These are phyloP conservation scores for Stentor coeruleus DNA, from an alignment of 73 alveolate genomes.

Conservation along the genomic window DNA sequence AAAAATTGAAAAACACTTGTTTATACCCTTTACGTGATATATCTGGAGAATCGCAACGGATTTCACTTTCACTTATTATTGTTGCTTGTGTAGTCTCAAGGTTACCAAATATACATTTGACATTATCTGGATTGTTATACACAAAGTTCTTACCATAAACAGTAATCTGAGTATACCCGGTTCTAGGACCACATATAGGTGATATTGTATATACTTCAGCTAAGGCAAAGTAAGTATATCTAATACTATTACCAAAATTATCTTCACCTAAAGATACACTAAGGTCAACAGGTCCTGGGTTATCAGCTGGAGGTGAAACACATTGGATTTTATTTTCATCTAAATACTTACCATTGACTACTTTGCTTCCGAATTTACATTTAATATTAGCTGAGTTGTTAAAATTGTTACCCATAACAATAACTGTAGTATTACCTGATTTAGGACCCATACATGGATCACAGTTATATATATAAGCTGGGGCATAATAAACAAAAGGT, in stretches of 20 bases:
- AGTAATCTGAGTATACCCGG: conserved; percentile 84
- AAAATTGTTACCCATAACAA: conserved; percentile 77
- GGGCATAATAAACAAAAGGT: conserved; percentile 76
- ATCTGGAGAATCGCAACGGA: conserved; percentile 91
- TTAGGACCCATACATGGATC: conserved; percentile 86
- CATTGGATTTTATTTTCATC: conserved; percentile 69
- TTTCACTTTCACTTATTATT: conserved; percentile 64
- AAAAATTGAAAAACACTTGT: not conserved
- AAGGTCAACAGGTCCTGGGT: conserved; percentile 77
- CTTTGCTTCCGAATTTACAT: conserved; percentile 80
- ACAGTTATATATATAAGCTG: conserved; percentile 75
- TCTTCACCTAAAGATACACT: conserved; percentile 78
- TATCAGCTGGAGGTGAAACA: conserved; percentile 68
- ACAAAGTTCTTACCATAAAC: conserved; percentile 82
- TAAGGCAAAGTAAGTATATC: conserved; percentile 73
- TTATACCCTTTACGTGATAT: not conserved
- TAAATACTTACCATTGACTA: conserved; percentile 66
- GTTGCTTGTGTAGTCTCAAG: conserved; percentile 76
- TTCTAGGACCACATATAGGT: conserved; percentile 89
- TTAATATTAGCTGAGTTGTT: conserved; percentile 70
- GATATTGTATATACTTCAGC: conserved; percentile 62
- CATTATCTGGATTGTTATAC: conserved; percentile 64
- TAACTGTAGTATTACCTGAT: conserved; percentile 74
- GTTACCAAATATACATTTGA: conserved; percentile 69
- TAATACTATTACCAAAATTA: conserved; percentile 64